These are phyloP conservation scores for Penicillium sp. DNA, from an alignment of 2,329 filamentous ascomycete genomes.

Conservation along the genomic window DNA sequence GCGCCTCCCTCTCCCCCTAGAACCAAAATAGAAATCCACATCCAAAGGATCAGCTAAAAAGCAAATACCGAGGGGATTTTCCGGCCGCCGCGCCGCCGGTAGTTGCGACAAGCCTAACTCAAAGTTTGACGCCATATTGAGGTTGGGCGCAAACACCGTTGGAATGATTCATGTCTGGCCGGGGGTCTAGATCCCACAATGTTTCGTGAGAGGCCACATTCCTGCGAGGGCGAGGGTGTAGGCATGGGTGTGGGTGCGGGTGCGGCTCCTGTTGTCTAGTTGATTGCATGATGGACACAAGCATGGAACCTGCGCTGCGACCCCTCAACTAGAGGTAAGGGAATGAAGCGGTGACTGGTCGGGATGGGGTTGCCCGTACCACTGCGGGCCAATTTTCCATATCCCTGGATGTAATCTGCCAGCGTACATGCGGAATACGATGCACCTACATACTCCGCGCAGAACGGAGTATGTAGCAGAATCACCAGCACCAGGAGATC, in stretches of 20 bases:
- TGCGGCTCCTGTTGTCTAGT: not conserved
- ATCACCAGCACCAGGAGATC: not conserved
- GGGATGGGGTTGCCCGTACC: slow-evolving; percentile 3
- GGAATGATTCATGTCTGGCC: not conserved
- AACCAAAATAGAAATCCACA: not conserved
- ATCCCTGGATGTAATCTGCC: not conserved
- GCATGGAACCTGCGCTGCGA: not conserved
- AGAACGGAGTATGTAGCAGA: not conserved
- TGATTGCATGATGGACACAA: not conserved
- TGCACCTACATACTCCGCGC: not conserved
- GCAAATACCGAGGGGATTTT: not conserved
- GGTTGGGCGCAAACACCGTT: not conserved
- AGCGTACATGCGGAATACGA: not conserved
- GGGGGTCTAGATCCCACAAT: not conserved
- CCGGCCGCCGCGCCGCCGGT: not conserved
- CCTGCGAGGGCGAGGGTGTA: not conserved
- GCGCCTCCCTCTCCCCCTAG: not conserved
- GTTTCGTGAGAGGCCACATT: not conserved
- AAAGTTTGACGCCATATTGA: not conserved
- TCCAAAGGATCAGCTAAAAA: not conserved
- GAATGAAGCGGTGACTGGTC: slow-evolving; percentile 3
- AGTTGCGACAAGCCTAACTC: not conserved
- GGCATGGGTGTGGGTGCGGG: not conserved
- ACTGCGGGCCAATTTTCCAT: not conserved
- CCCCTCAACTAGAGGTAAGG: not conserved